Conservation (phyloP, 495 filamentous ascomycete genomes). For the Acidomyces sp. region DNA sequence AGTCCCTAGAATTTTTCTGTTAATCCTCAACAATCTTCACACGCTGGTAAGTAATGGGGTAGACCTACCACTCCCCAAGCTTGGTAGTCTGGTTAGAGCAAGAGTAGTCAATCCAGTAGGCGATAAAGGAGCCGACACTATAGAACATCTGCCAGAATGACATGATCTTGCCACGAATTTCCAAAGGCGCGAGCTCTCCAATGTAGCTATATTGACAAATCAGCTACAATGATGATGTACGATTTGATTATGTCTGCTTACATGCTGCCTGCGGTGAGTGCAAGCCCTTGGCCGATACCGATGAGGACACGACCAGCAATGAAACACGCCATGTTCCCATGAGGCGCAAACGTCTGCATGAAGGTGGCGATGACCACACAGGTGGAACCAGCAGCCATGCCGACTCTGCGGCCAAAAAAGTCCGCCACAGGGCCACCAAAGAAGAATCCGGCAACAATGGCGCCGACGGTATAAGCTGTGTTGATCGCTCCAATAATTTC, state of each 20-base stretch:
- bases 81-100: constrained; percentile 37
- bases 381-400: constrained; percentile 43
- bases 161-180: constrained; percentile 52
- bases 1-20: constrained; percentile 41
- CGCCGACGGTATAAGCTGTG: constrained; percentile 50
- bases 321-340: constrained; percentile 43
- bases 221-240: no score
- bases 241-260: no score
- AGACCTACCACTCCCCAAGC: constrained; percentile 50
- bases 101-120: constrained; percentile 41
- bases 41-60: no score
- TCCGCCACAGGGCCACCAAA: constrained; percentile 17
- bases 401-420: constrained; percentile 37
- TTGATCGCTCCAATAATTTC: constrained; percentile 45
- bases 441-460: constrained; percentile 50
- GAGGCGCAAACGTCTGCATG: constrained; percentile 47
- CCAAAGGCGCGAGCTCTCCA: constrained; percentile 43
- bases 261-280: constrained; percentile 39
- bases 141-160: constrained; percentile 59
- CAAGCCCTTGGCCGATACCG: constrained; percentile 49
- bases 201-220: constrained; percentile 38
- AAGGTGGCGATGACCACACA: constrained; percentile 48
- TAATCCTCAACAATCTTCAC: constrained; percentile 48
- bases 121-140: constrained; percentile 49
- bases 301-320: constrained; percentile 49